Conservation (phyloP, 768 basidiomycete genomes). For the Termitomyces sp. region DNA sequence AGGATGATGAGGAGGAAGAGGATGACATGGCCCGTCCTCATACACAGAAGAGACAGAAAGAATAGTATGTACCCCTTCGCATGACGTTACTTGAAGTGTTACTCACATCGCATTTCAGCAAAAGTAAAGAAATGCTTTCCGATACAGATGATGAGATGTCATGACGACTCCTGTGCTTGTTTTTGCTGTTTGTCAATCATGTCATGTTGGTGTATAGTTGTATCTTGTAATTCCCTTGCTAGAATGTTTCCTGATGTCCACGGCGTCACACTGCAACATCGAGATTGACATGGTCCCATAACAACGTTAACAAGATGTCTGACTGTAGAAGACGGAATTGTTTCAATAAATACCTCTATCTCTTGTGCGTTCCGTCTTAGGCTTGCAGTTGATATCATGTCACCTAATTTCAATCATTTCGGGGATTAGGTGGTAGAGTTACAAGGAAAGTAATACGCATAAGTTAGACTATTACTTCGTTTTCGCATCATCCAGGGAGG, state of each 20-base stretch:
- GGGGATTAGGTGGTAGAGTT: not conserved
- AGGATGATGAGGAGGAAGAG: slow-evolving; percentile 77
- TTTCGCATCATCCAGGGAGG: not conserved
- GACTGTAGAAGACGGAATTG: not conserved
- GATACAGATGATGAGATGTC: slow-evolving; percentile 86
- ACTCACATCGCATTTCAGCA: slow-evolving; percentile 40
- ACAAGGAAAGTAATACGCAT: too few relatives aligned
- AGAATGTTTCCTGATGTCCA: not conserved
- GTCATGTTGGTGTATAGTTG: slow-evolving; percentile 3
- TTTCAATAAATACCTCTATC: not conserved
- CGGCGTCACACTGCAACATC: not conserved
- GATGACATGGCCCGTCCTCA: slow-evolving; percentile 21
- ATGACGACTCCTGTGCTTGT: slow-evolving; percentile 21
- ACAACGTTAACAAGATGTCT: not conserved
- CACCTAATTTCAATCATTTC: not conserved
- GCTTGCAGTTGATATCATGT: not conserved
- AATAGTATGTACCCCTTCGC: slow-evolving; percentile 49
- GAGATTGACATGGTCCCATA: not conserved
- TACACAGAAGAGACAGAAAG: slow-evolving; percentile 76
- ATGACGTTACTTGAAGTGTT: slow-evolving; percentile 1
- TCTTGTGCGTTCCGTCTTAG: not conserved
- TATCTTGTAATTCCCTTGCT: not conserved
- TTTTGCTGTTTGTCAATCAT: not conserved
- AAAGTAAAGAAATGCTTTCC: slow-evolving; percentile 83
- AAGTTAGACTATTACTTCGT: not conserved